Conservation (phyloP, 2,329 filamentous ascomycete genomes). For the Pyricularia sp. region DNA sequence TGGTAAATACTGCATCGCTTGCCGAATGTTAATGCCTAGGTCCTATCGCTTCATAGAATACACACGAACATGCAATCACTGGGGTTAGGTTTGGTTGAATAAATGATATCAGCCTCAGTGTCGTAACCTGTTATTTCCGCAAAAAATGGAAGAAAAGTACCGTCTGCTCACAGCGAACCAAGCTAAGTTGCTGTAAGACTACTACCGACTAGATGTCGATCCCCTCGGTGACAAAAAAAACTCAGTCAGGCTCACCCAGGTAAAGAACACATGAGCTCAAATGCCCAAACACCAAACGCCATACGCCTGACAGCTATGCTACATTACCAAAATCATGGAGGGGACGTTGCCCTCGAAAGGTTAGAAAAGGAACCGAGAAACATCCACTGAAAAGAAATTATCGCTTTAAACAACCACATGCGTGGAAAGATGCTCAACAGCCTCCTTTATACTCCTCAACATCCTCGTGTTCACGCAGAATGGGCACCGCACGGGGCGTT, state of each 20-base stretch:
- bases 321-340: not conserved
- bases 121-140: not conserved
- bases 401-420: conserved; percentile 40
- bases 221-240: not conserved
- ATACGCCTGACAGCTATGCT: not conserved
- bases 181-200: not conserved
- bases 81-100: not conserved
- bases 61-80: not conserved
- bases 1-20: not conserved
- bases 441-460: conserved; percentile 47
- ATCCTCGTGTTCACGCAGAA: conserved; percentile 50
- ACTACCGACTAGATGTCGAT: not conserved
- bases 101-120: not conserved
- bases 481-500: conserved; percentile 41
- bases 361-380: not conserved
- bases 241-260: not conserved
- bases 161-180: not conserved
- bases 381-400: not conserved
- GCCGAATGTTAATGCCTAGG: not conserved
- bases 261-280: not conserved
- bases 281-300: not conserved
- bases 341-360: too few relatives aligned
- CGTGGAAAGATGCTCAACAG: conserved; percentile 48
- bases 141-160: not conserved
- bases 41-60: not conserved